Evolutionary conservation across 2,329 filamentous ascomycete species (phyloP).

Genomic region (Alternaria solani): DNA sequence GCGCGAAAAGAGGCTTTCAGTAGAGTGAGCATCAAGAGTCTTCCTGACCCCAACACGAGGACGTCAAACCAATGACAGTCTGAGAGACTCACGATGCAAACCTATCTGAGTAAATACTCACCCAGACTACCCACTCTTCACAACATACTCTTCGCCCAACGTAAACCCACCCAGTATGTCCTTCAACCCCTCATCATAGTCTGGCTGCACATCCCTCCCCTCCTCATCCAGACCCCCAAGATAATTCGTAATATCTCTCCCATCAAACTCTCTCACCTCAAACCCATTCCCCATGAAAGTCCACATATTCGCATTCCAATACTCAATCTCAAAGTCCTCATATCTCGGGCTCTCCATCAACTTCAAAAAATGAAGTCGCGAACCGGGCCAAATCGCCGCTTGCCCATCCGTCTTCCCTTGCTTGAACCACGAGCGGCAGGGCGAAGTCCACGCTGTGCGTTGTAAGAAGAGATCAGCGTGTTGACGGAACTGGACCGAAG

Average conservation of each 20-base stretch:
- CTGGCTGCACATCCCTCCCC: slow-evolving; percentile 52
- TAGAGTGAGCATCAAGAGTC: not conserved
- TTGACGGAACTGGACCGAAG: slow-evolving; percentile 25
- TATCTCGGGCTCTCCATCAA: slow-evolving; percentile 29
- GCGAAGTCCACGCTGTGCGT: slow-evolving; percentile 35
- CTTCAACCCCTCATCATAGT: slow-evolving; percentile 52
- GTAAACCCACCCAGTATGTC: slow-evolving; percentile 49
- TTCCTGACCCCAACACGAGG: not conserved
- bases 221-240: slow-evolving; percentile 51
- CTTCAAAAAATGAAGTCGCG: slow-evolving; percentile 34
- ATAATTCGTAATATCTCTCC: slow-evolving; percentile 58
- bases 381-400: slow-evolving; percentile 34
- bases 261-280: slow-evolving; percentile 56
- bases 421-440: slow-evolving; percentile 38
- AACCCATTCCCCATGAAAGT: slow-evolving; percentile 47
- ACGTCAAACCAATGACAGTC: not conserved
- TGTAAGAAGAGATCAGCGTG: slow-evolving; percentile 35
- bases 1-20: not conserved
- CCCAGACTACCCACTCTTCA: slow-evolving; percentile 21
- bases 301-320: slow-evolving; percentile 31
- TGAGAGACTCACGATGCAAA: not conserved
- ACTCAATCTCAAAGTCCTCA: slow-evolving; percentile 36
- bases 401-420: slow-evolving; percentile 32
- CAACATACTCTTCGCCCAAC: slow-evolving; percentile 37
- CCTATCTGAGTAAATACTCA: not conserved